A percentile compares a stretch with the other conserved stretches of the same genome.
phyloP scores from a whole-genome alignment of 129 eudicot species.

The Flaveria sonorensis region DNA sequence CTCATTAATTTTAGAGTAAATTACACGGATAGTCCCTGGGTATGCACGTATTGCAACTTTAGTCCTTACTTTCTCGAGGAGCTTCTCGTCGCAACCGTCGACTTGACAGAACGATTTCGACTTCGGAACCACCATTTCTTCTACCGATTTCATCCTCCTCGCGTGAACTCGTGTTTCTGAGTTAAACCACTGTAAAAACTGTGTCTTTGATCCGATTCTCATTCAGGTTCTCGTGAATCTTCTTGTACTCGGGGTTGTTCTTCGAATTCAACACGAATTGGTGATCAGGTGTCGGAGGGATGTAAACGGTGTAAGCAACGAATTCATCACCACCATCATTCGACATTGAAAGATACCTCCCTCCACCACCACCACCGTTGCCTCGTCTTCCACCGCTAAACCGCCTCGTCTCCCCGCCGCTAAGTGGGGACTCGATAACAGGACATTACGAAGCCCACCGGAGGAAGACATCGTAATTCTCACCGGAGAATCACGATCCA shows the following conservation, averaged over 20 bases:
- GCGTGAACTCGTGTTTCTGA: slow-evolving; percentile 72
- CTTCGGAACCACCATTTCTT: slow-evolving; percentile 30
- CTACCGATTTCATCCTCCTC: slow-evolving; percentile 49
- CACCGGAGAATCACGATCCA: slow-evolving; percentile 68
- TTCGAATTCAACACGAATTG: slow-evolving; percentile 43
- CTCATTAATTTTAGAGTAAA: too few relatives aligned
- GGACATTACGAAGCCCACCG: slow-evolving; percentile 52
- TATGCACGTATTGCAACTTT: too few relatives aligned
- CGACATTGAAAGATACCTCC: slow-evolving; percentile 23
- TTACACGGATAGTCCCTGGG: too few relatives aligned
- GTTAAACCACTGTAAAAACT: slow-evolving; percentile 90
- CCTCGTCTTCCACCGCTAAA: slow-evolving; percentile 35
- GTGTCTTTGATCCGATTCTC: slow-evolving; percentile 67
- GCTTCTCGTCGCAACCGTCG: too few relatives aligned
- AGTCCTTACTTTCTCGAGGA: too few relatives aligned
- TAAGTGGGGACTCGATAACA: slow-evolving; percentile 76
- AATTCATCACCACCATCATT: slow-evolving; percentile 44
- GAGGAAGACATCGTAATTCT: slow-evolving; percentile 77
- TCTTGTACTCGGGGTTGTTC: slow-evolving; percentile 32
- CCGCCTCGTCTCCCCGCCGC: slow-evolving; percentile 44
- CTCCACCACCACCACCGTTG: slow-evolving; percentile 43
- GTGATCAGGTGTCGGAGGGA: slow-evolving; percentile 92
- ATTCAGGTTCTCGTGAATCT: slow-evolving; percentile 43
- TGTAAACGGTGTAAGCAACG: slow-evolving; percentile 87
- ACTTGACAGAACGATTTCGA: too few relatives aligned